Conservation (phyloP, 345 rosid species). For the Lagerstroemia speciosa region DNA sequence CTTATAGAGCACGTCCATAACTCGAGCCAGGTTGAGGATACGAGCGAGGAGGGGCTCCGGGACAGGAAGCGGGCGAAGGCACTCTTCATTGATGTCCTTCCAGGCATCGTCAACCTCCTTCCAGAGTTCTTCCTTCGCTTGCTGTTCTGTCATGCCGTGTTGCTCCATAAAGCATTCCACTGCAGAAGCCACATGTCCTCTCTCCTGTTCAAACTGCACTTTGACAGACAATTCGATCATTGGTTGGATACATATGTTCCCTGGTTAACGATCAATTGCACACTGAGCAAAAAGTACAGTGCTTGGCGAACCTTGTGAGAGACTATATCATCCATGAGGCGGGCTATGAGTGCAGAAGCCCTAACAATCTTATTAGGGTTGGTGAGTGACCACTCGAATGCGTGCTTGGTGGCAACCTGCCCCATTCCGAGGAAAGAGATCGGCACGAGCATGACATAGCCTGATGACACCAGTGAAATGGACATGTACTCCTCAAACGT, state of each 20-base stretch:
- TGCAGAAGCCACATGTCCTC: conserved; percentile 13
- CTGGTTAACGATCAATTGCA: neutral
- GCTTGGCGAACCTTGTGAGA: neutral
- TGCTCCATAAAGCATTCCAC: conserved; percentile 18
- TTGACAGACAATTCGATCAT: neutral
- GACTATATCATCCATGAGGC: conserved; percentile 27
- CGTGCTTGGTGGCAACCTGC: conserved; percentile 11
- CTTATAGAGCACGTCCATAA: no score
- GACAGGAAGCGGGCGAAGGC: no score
- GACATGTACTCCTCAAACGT: conserved; percentile 24
- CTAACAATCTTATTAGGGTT: conserved; percentile 13
- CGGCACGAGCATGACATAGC: conserved; percentile 10
- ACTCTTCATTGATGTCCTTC: no score
- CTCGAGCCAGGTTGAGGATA: no score
- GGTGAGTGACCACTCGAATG: conserved; percentile 13
- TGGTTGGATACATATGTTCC: no score
- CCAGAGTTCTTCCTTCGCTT: neutral
- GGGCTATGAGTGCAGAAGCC: conserved; percentile 11
- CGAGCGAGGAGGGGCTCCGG: no score
- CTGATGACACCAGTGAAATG: conserved; percentile 9
- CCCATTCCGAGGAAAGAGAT: conserved; percentile 23
- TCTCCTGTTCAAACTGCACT: conserved; percentile 10
- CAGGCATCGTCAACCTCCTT: no score
- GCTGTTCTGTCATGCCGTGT: conserved; percentile 8
- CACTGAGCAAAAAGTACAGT: no score